These are phyloP conservation scores for Exutisphaerella laricina DNA, from an alignment of 2,329 filamentous ascomycete genomes.

Conservation along the genomic window DNA sequence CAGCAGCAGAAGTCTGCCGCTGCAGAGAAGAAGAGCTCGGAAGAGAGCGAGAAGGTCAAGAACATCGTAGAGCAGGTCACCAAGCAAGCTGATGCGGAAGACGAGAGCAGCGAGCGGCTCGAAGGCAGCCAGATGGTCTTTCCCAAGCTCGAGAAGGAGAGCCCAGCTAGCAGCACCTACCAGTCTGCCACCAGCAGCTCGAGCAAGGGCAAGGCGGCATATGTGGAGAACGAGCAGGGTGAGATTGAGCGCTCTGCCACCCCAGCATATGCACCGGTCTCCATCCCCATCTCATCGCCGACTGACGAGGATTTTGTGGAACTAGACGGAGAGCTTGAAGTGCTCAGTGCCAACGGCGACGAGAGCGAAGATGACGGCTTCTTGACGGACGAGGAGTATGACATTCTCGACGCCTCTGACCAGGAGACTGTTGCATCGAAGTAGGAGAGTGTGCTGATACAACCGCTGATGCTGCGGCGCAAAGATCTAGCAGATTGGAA, in stretches of 20 bases:
- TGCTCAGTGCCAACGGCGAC: constrained; percentile 47
- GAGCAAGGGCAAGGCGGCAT: constrained; percentile 43
- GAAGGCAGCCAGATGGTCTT: constrained; percentile 78
- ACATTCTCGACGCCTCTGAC: constrained; percentile 91
- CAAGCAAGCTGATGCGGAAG: constrained; percentile 32
- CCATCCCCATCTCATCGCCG: constrained; percentile 21
- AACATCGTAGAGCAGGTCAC: constrained; percentile 30
- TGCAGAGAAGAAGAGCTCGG: constrained; percentile 26
- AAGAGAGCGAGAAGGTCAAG: constrained; percentile 26
- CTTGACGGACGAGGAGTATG: constrained; percentile 96
- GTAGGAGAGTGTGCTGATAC: constrained; percentile 2
- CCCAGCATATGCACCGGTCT: constrained; percentile 15
- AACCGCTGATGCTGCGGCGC: not conserved
- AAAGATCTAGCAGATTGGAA: constrained; percentile 6
- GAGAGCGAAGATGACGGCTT: constrained; percentile 69
- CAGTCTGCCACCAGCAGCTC: constrained; percentile 44
- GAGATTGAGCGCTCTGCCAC: constrained; percentile 42
- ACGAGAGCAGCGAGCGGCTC: constrained; percentile 28
- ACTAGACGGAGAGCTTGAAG: constrained; percentile 48
- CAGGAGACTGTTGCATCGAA: constrained; percentile 55
- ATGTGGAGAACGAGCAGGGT: constrained; percentile 55
- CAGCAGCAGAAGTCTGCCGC: constrained; percentile 28
- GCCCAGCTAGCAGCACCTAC: constrained; percentile 73
- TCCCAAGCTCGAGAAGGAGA: constrained; percentile 93
- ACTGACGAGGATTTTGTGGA: constrained; percentile 43